These are phyloP conservation scores for Claviceps lovelessii DNA, from an alignment of 2,329 filamentous ascomycete species.

Conservation along the genomic window DNA sequence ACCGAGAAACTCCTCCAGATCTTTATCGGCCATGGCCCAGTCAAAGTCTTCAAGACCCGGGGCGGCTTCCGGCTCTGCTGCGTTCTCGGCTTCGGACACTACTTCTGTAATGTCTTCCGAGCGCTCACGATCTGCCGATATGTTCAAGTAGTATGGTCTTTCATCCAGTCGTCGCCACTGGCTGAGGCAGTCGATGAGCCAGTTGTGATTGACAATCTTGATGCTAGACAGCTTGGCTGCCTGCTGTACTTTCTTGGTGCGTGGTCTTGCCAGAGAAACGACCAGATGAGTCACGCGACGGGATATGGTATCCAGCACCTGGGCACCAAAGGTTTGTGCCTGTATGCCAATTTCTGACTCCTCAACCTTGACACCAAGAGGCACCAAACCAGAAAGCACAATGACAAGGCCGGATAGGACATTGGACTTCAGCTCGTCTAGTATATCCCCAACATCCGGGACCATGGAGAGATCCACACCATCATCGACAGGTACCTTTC, in stretches of 20 bases:
- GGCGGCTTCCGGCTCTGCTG: constrained; percentile 12
- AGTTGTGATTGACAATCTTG: constrained; percentile 83
- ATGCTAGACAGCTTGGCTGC: constrained; percentile 67
- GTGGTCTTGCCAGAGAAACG: constrained; percentile 52
- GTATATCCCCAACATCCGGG: constrained; percentile 74
- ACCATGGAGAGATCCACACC: constrained; percentile 38
- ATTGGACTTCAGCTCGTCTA: constrained; percentile 63
- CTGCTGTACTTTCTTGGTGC: constrained; percentile 82
- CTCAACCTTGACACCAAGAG: constrained; percentile 63
- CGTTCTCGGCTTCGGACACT: constrained; percentile 18
- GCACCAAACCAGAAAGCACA: constrained; percentile 83
- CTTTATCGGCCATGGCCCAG: constrained; percentile 46
- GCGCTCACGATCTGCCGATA: constrained; percentile 47
- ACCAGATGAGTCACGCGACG: constrained; percentile 60
- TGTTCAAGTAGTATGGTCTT: constrained; percentile 59
- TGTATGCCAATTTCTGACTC: constrained; percentile 78
- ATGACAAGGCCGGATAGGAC: constrained; percentile 64
- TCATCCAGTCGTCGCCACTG: constrained; percentile 76
- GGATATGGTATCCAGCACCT: constrained; percentile 41
- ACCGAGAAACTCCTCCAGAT: constrained; percentile 60
- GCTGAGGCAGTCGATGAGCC: constrained; percentile 73
- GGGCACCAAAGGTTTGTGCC: constrained; percentile 72
- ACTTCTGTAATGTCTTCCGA: constrained; percentile 20
- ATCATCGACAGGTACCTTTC: constrained; percentile 22
- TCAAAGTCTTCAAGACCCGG: constrained; percentile 34